These are phyloP conservation scores for Halophytophthora polymorphica DNA, from an alignment of 352 stramenopile species.

Conservation along the genomic window DNA sequence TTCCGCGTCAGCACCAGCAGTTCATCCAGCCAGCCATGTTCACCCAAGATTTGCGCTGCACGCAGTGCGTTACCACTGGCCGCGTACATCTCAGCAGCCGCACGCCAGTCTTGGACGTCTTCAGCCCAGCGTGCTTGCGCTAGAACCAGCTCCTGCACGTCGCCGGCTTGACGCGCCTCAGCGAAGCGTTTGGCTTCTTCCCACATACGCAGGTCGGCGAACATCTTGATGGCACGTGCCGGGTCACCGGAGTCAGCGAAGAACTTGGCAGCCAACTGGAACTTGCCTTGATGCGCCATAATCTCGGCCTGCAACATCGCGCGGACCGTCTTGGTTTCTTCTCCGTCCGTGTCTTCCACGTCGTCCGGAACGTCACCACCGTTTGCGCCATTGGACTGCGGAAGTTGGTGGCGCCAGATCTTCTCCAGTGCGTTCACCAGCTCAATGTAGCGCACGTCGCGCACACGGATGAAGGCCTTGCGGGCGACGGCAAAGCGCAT, in stretches of 20 bases:
- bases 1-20: conserved; percentile 77
- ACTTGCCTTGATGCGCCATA: conserved; percentile 90
- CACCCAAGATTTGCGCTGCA: conserved; percentile 85
- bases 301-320: conserved; percentile 87
- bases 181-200: conserved; percentile 93
- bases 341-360: conserved; percentile 25
- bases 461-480: conserved; percentile 88
- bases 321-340: conserved; percentile 54
- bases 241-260: conserved; percentile 77
- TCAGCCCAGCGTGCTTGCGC: conserved; percentile 92
- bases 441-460: conserved; percentile 91
- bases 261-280: conserved; percentile 89
- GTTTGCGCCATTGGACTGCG: conserved; percentile 18
- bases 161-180: conserved; percentile 65
- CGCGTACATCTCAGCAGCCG: conserved; percentile 90
- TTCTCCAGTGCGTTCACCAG: conserved; percentile 85
- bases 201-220: conserved; percentile 91
- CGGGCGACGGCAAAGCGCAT: conserved; percentile 81
- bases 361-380: conserved; percentile 12
- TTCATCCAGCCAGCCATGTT: conserved; percentile 83
- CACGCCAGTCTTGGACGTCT: conserved; percentile 90
- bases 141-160: conserved; percentile 86
- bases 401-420: conserved; percentile 60
- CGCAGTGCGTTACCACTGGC: conserved; percentile 80
- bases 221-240: conserved; percentile 92